These are phyloP conservation scores for Schizosaccharomyces japonicus DNA, from an alignment of 805 yeast species.

Conservation along the genomic window DNA sequence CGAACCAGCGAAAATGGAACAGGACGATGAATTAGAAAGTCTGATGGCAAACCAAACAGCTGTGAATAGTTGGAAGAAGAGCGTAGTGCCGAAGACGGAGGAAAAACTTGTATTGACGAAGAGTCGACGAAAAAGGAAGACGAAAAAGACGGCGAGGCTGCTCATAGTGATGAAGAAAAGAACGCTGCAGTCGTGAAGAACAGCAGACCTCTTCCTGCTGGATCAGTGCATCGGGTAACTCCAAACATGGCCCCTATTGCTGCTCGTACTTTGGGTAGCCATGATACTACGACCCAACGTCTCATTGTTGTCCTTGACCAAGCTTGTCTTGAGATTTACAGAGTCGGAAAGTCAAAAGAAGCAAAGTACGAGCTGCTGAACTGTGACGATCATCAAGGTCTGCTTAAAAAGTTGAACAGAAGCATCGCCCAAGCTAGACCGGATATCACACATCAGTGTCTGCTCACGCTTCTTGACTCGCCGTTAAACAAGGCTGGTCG, in stretches of 20 bases:
- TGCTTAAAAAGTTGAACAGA: conserved; percentile 82
- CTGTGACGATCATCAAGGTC: conserved; percentile 96
- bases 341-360: conserved; percentile 59
- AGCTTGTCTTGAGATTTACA: conserved; percentile 88
- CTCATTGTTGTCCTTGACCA: conserved; percentile 84
- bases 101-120: neutral
- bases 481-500: conserved; percentile 95
- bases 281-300: conserved; percentile 24
- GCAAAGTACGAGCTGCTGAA: conserved; percentile 66
- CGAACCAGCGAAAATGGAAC: no score
- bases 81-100: neutral
- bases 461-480: conserved; percentile 80
- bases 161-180: neutral
- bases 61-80: neutral
- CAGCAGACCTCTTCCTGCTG: neutral
- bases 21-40: neutral
- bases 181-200: no score
- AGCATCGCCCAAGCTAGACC: conserved; percentile 97
- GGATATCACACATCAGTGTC: conserved; percentile 92
- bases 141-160: neutral
- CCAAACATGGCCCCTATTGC: neutral
- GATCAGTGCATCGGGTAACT: neutral
- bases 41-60: neutral
- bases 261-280: neutral
- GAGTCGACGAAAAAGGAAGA: neutral